These are phyloP conservation scores for Fusarium oligoseptatum DNA, from an alignment of 2,329 filamentous ascomycete genomes.

Conservation along the genomic window DNA sequence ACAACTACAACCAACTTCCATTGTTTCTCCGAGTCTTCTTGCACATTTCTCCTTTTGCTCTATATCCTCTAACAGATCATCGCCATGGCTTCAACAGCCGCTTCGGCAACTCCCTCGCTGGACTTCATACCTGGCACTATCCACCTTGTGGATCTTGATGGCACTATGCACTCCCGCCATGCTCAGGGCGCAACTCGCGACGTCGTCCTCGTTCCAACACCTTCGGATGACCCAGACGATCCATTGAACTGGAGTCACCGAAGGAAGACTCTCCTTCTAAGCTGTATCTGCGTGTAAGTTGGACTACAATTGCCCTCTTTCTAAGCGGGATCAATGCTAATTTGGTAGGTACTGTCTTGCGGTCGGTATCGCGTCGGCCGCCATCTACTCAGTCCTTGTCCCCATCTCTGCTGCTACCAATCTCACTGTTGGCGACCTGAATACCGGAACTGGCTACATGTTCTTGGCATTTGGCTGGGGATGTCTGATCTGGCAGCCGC, in stretches of 20 bases:
- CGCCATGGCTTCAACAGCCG: neutral
- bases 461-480: conserved; percentile 53
- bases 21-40: neutral
- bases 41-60: neutral
- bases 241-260: conserved; percentile 44
- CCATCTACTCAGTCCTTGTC: conserved; percentile 3
- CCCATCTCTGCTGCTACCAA: neutral
- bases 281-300: conserved; percentile 39
- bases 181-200: conserved; percentile 13
- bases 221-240: conserved; percentile 42
- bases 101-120: neutral
- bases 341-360: conserved; percentile 8
- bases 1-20: neutral
- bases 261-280: conserved; percentile 39
- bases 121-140: conserved; percentile 1
- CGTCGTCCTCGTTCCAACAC: conserved; percentile 41
- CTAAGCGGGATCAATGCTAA: neutral
- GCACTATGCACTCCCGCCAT: conserved; percentile 6
- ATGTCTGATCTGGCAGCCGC: conserved; percentile 50
- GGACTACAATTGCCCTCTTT: conserved; percentile 23
- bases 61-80: neutral
- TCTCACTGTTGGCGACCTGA: conserved; percentile 1
- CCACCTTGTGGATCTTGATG: conserved; percentile 4
- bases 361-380: conserved; percentile 4
- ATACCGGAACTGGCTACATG: conserved; percentile 23